These are phyloP conservation scores for Pichia scutulata DNA, from an alignment of 805 yeast species.

Conservation along the genomic window DNA sequence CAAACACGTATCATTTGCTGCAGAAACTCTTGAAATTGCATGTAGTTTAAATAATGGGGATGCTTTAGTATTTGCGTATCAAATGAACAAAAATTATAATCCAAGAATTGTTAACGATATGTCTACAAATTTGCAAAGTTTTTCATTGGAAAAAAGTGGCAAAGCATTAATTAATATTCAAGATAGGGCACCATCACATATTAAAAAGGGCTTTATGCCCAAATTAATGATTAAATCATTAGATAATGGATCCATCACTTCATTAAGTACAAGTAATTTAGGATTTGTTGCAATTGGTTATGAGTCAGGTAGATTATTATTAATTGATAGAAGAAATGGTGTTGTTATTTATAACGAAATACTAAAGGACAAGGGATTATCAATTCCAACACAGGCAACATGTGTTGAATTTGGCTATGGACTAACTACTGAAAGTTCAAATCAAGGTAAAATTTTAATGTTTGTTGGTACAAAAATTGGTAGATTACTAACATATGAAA, in stretches of 20 bases:
- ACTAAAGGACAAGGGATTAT: constrained; percentile 23
- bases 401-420: constrained; percentile 67
- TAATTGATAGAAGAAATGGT: constrained; percentile 71
- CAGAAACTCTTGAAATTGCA: constrained; percentile 68
- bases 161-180: constrained; percentile 36
- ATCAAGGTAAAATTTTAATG: constrained; percentile 48
- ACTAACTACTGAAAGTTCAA: constrained; percentile 29
- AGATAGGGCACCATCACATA: constrained; percentile 42
- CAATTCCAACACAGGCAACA: constrained; percentile 37
- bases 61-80: constrained; percentile 67
- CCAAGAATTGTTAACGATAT: constrained; percentile 21
- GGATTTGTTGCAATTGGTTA: constrained; percentile 84
- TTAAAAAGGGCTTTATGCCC: constrained; percentile 60
- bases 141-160: constrained; percentile 6
- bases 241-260: constrained; percentile 43
- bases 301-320: constrained; percentile 61
- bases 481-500: constrained; percentile 53
- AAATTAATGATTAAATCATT: constrained; percentile 35
- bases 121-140: background rate
- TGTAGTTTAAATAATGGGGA: constrained; percentile 65
- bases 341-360: constrained; percentile 37
- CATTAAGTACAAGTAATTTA: constrained; percentile 59
- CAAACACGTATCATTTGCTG: constrained; percentile 60
- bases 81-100: constrained; percentile 39
- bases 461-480: constrained; percentile 75